phyloP scores from a whole-genome alignment of 2,329 filamentous ascomycete genomes.

The Alternaria arbusti region DNA sequence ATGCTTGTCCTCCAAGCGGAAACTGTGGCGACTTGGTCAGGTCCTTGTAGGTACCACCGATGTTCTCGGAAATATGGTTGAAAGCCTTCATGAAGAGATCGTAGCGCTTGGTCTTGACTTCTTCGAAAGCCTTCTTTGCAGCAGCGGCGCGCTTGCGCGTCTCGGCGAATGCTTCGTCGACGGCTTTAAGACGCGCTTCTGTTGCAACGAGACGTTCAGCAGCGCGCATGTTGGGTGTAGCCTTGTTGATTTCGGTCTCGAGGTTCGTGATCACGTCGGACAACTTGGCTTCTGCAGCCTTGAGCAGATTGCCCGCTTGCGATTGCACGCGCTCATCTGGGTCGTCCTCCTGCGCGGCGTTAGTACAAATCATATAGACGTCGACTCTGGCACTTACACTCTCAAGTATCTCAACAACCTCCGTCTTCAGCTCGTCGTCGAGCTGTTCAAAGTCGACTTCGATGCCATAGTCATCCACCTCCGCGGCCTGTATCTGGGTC shows the following conservation, averaged over 20 bases:
- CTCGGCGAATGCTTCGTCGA: constrained; percentile 88
- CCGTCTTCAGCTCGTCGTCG: constrained; percentile 72
- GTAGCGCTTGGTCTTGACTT: constrained; percentile 80
- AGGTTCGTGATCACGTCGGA: constrained; percentile 79
- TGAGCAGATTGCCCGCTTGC: constrained; percentile 26
- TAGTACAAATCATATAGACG: constrained; percentile 2
- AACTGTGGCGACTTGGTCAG: constrained; percentile 90
- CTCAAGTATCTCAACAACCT: constrained; percentile 52
- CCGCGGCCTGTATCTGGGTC: constrained; percentile 59
- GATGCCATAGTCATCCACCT: constrained; percentile 89
- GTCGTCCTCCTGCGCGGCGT: constrained; percentile 64
- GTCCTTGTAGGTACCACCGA: constrained; percentile 91
- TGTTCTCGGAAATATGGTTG: constrained; percentile 92
- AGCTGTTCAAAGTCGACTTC: constrained; percentile 83
- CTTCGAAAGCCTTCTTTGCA: constrained; percentile 82
- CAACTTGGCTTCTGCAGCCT: constrained; percentile 71
- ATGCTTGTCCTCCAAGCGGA: constrained; percentile 85
- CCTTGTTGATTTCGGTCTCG: constrained; percentile 82
- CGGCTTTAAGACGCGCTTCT: constrained; percentile 79
- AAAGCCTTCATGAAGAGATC: constrained; percentile 97
- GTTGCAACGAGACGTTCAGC: constrained; percentile 89
- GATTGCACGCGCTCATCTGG: constrained; percentile 54
- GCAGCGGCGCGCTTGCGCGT: constrained; percentile 75
- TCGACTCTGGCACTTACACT: constrained; percentile 42
- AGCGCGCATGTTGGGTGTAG: constrained; percentile 96